Evolutionary conservation across 495 filamentous ascomycete genomes (phyloP).

Genomic region (Melanomma pulvis-pyrius): DNA sequence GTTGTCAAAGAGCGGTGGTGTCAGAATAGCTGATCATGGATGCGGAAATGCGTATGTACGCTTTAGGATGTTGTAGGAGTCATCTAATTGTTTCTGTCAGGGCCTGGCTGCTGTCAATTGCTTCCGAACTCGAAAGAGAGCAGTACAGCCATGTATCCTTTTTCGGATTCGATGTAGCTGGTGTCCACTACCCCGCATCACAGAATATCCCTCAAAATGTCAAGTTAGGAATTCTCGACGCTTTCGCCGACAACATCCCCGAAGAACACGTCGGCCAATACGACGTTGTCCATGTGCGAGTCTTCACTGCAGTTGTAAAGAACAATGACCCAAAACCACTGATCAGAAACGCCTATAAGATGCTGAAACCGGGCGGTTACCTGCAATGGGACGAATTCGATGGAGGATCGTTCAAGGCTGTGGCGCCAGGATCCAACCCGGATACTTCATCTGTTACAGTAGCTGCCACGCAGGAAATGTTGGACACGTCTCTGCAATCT

Average conservation of each 20-base stretch:
- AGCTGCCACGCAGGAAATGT: neutral
- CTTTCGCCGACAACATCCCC: slow-evolving; percentile 9
- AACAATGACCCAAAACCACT: slow-evolving; percentile 6
- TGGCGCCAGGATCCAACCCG: slow-evolving; percentile 5
- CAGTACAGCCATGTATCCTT: neutral
- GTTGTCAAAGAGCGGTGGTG: neutral
- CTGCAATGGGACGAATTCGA: slow-evolving; percentile 29
- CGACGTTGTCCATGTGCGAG: slow-evolving; percentile 26
- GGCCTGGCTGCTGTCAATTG: slow-evolving; percentile 7
- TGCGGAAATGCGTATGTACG: slow-evolving; percentile 13
- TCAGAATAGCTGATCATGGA: slow-evolving; percentile 19
- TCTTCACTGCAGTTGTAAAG: slow-evolving; percentile 14
- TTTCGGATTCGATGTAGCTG: slow-evolving; percentile 5
- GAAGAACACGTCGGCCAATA: slow-evolving; percentile 2
- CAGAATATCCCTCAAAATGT: neutral
- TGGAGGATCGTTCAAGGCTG: slow-evolving; percentile 11
- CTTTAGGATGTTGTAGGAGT: neutral
- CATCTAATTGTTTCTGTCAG: neutral
- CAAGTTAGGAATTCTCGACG: slow-evolving; percentile 3
- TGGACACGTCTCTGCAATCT: slow-evolving; percentile 5
- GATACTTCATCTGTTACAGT: neutral
- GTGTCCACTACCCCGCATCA: slow-evolving; percentile 2
- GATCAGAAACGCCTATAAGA: slow-evolving; percentile 22
- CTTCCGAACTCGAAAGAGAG: neutral
- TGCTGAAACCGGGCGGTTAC: slow-evolving; percentile 29